phyloP scores from a whole-genome alignment of 2,329 filamentous ascomycete species.

The Epichloe typhina region DNA sequence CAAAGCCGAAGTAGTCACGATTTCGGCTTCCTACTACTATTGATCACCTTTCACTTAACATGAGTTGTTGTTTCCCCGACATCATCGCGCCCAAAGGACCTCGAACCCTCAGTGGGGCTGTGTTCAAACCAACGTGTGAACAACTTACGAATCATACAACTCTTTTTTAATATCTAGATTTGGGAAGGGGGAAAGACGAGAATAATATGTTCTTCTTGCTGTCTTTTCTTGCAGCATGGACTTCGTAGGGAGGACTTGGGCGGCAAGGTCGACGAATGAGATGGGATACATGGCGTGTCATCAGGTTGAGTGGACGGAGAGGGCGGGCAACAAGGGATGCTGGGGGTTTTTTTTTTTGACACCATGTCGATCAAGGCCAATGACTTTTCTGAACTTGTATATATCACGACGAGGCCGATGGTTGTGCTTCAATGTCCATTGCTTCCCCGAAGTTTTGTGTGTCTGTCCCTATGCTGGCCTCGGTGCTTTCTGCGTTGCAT shows the following conservation, averaged over 20 bases:
- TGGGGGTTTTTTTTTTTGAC: background rate
- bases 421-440: constrained; percentile 6
- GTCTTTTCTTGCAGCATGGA: background rate
- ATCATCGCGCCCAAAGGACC: background rate
- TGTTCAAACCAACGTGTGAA: background rate
- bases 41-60: background rate
- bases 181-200: background rate
- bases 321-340: background rate
- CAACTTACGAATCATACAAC: constrained; percentile 1
- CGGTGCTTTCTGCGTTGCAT: too few relatives aligned
- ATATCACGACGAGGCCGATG: constrained; percentile 12
- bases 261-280: background rate
- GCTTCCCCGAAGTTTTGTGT: background rate
- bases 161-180: constrained; percentile 6
- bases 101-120: background rate
- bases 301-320: background rate
- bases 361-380: background rate
- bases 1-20: background rate
- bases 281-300: background rate
- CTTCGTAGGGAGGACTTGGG: background rate
- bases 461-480: background rate
- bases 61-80: background rate
- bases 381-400: constrained; percentile 9
- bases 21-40: background rate
- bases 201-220: background rate